These are phyloP conservation scores for Monosporascus cannonballus DNA, from an alignment of 2,329 filamentous ascomycete species.

Conservation along the genomic window DNA sequence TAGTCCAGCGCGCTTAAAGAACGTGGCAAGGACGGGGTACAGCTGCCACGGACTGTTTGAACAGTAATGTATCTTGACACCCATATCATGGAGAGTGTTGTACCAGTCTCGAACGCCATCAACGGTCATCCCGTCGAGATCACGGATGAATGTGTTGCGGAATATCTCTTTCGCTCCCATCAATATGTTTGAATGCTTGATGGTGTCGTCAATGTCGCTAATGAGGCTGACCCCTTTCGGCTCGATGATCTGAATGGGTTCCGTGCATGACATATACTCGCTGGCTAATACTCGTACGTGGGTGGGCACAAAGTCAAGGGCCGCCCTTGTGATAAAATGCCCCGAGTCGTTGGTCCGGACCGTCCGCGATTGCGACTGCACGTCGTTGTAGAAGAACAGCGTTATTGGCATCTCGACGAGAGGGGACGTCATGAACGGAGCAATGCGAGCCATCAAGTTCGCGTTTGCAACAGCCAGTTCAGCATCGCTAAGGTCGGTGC, in stretches of 20 bases:
- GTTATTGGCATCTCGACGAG: conserved; percentile 74
- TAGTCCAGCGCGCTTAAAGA: conserved; percentile 73
- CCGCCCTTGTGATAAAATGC: conserved; percentile 75
- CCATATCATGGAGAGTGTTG: conserved; percentile 64
- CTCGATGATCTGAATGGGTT: conserved; percentile 71
- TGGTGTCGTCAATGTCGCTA: conserved; percentile 95
- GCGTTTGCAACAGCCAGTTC: conserved; percentile 77
- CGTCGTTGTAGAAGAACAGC: conserved; percentile 90
- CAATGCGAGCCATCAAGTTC: conserved; percentile 80
- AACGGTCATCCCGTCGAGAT: conserved; percentile 73
- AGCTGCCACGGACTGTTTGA: conserved; percentile 99
- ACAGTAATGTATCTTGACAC: conserved; percentile 90
- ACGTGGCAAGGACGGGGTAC: conserved; percentile 81
- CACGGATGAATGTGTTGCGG: conserved; percentile 88
- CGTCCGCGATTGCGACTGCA: conserved; percentile 74
- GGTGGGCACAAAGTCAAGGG: conserved; percentile 84
- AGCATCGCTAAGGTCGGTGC: conserved; percentile 61
- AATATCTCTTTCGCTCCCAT: conserved; percentile 90
- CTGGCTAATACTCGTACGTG: conserved; percentile 82
- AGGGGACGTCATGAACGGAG: conserved; percentile 84
- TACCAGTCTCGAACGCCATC: conserved; percentile 93
- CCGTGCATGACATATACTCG: conserved; percentile 75
- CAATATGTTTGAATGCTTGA: conserved; percentile 90
- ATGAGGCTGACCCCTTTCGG: conserved; percentile 82
- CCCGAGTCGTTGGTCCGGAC: conserved; percentile 82